Conservation (phyloP, 2,329 filamentous ascomycete genomes). For the Ophiostoma montium region DNA sequence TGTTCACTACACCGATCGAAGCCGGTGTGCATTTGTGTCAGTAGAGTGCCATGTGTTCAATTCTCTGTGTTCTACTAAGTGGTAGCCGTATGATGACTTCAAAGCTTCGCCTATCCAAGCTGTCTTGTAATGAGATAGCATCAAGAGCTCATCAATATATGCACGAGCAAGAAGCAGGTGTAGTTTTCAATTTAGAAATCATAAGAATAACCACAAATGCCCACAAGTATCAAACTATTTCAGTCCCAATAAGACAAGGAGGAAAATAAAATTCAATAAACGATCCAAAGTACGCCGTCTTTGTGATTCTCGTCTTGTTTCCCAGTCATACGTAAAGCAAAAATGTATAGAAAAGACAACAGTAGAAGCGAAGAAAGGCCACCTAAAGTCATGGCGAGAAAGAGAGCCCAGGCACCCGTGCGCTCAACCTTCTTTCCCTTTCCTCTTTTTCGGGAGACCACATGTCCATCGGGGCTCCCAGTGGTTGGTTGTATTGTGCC, state of each 20-base stretch:
- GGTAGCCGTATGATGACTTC: too few relatives aligned
- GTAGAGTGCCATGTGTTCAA: too few relatives aligned
- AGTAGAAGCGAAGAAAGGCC: not conserved
- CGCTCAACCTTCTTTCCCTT: not conserved
- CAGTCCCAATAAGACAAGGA: not conserved
- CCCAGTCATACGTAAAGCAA: slow-evolving; percentile 1
- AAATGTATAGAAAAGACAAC: not conserved
- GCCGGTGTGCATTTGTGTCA: too few relatives aligned
- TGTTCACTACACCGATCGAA: not conserved
- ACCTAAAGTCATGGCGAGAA: not conserved
- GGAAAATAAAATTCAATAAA: not conserved
- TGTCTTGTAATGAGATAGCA: too few relatives aligned
- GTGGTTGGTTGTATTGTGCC: too few relatives aligned
- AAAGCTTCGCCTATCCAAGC: too few relatives aligned
- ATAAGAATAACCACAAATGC: not conserved
- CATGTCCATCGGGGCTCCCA: too few relatives aligned
- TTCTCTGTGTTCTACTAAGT: too few relatives aligned
- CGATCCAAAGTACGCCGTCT: slow-evolving; percentile 6
- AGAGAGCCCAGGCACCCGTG: not conserved
- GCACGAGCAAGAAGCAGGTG: not conserved
- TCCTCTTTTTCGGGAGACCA: too few relatives aligned
- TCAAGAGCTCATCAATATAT: too few relatives aligned
- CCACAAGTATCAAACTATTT: not conserved
- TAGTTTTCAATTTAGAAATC: not conserved
- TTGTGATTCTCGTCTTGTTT: slow-evolving; percentile 3